phyloP scores from a whole-genome alignment of 495 filamentous ascomycete species.

The Melanomma pulvis-pyrius region DNA sequence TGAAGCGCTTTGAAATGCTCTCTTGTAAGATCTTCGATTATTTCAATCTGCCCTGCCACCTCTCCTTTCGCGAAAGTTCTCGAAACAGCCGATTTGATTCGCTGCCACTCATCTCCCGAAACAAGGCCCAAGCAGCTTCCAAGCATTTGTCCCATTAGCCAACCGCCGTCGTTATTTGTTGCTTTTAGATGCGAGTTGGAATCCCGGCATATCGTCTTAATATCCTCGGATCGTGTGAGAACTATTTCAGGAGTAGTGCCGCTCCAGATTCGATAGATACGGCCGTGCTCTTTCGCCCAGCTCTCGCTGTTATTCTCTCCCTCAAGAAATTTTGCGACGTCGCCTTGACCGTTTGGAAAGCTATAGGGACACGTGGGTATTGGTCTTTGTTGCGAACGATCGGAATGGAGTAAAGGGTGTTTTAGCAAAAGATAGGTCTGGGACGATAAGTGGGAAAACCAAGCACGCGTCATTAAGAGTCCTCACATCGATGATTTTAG shows the following conservation, averaged over 20 bases:
- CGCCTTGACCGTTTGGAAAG: slow-evolving; percentile 27
- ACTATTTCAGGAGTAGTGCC: slow-evolving; percentile 18
- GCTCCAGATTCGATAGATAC: slow-evolving; percentile 17
- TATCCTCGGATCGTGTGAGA: slow-evolving; percentile 4
- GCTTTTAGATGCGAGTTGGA: slow-evolving; percentile 19
- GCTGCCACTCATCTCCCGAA: slow-evolving; percentile 38
- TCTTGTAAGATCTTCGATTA: not conserved
- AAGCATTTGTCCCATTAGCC: slow-evolving; percentile 40
- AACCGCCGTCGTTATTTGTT: slow-evolving; percentile 17
- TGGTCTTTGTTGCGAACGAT: no score
- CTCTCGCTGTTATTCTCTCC: slow-evolving; percentile 16
- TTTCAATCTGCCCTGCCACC: not conserved
- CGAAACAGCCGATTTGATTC: not conserved
- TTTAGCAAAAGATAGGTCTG: no score
- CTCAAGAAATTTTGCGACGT: slow-evolving; percentile 20
- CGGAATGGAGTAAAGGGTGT: no score
- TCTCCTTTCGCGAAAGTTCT: not conserved
- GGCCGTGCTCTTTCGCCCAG: slow-evolving; percentile 11
- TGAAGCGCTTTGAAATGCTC: slow-evolving; percentile 2
- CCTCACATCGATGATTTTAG: no score
- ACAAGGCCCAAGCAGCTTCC: slow-evolving; percentile 49
- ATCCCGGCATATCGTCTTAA: slow-evolving; percentile 15
- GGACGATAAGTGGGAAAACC: no score
- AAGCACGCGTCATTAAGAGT: no score
- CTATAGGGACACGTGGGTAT: no score